These are phyloP conservation scores for Balansia obtecta DNA, from an alignment of 2,329 filamentous ascomycete species.

Conservation along the genomic window DNA sequence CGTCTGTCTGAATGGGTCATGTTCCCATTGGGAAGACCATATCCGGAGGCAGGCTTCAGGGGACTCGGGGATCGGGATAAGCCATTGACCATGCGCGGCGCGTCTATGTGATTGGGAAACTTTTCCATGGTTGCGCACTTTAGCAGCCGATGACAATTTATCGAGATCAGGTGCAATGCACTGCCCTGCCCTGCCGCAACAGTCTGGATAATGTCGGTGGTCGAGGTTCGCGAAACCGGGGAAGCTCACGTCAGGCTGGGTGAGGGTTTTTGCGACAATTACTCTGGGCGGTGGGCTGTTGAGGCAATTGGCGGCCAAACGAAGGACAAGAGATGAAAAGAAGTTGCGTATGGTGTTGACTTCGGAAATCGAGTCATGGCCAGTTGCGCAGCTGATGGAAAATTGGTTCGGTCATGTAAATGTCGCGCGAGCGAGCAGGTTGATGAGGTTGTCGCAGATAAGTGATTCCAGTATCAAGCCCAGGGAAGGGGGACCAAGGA, in stretches of 20 bases:
- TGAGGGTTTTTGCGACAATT: not conserved
- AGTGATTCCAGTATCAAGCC: too few species aligned
- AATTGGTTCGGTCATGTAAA: not conserved
- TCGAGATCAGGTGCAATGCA: not conserved
- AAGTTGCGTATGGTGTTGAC: not conserved
- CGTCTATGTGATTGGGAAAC: constrained; percentile 43
- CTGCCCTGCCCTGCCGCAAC: not conserved
- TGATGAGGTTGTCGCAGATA: not conserved
- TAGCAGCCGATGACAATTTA: not conserved
- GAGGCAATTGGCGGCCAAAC: not conserved
- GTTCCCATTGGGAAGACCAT: constrained; percentile 14
- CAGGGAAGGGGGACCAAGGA: too few species aligned
- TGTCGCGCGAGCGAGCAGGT: not conserved
- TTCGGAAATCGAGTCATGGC: constrained; percentile 3
- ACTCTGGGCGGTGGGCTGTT: not conserved
- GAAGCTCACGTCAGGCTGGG: not conserved
- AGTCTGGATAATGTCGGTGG: not conserved
- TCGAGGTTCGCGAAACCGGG: not conserved
- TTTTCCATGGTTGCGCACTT: constrained; percentile 32
- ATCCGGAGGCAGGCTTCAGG: constrained; percentile 14
- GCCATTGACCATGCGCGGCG: constrained; percentile 17
- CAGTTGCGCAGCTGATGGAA: not conserved
- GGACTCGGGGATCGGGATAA: constrained; percentile 16
- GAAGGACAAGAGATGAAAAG: not conserved
- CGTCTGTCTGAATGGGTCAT: constrained; percentile 13